These are phyloP conservation scores for Caryopteris hybrid DNA, from an alignment of 305 asterid genomes.

Conservation along the genomic window DNA sequence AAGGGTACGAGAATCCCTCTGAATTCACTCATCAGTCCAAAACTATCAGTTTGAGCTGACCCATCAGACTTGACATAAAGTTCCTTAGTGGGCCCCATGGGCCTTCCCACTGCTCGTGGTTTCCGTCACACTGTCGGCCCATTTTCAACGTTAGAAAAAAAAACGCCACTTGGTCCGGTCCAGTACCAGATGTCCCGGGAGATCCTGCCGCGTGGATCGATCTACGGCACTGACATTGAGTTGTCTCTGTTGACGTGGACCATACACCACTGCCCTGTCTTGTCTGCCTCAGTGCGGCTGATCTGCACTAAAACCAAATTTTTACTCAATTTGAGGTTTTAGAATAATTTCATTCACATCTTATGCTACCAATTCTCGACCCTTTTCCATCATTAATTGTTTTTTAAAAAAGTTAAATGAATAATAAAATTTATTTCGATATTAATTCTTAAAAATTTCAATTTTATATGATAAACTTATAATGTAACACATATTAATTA, in stretches of 20 bases:
- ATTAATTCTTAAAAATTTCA: no score
- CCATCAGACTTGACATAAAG: constrained; percentile 39
- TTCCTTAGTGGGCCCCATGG: constrained; percentile 20
- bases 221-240: constrained; percentile 17
- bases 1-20: constrained; percentile 44
- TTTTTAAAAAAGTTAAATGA: no score
- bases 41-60: constrained; percentile 25
- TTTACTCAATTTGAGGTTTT: neutral
- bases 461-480: no score
- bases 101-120: constrained; percentile 30
- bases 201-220: constrained; percentile 21
- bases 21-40: constrained; percentile 23
- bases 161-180: neutral
- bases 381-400: no score
- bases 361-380: no score
- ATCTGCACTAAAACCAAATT: constrained; percentile 2
- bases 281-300: constrained; percentile 30
- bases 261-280: constrained; percentile 47
- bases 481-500: no score
- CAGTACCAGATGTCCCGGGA: neutral
- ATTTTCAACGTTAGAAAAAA: constrained; percentile 15
- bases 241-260: constrained; percentile 48
- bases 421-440: no score
- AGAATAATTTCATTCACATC: no score
- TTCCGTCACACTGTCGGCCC: constrained; percentile 33